phyloP scores from a whole-genome alignment of 1,284 basidiomycete species.

The Sporisorium sorghi region DNA sequence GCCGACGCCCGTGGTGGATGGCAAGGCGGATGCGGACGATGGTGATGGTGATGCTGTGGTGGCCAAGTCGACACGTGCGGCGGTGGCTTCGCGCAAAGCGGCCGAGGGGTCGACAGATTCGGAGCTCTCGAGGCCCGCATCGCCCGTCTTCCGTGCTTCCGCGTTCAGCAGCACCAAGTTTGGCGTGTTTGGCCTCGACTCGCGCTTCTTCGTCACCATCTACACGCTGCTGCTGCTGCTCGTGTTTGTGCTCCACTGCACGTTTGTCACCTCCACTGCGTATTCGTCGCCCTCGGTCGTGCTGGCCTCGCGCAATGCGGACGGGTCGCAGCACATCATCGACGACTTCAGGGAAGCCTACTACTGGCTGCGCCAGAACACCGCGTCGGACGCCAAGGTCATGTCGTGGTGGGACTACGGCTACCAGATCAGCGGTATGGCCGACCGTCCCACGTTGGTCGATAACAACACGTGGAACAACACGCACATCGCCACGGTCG shows the following conservation, averaged over 20 bases:
- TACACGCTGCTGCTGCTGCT: constrained; percentile 83
- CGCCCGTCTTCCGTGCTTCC: constrained; percentile 31
- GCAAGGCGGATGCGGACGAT: constrained; percentile 63
- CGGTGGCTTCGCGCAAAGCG: constrained; percentile 56
- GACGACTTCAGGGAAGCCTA: constrained; percentile 99
- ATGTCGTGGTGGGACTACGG: constrained; percentile 99
- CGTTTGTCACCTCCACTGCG: constrained; percentile 92
- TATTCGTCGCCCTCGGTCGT: constrained; percentile 99
- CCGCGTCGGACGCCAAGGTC: constrained; percentile 87
- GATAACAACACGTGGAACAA: constrained; percentile 99
- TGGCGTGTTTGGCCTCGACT: constrained; percentile 87
- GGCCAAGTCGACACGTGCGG: constrained; percentile 68
- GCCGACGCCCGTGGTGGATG: constrained; percentile 72
- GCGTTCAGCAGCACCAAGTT: constrained; percentile 57
- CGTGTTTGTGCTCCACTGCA: constrained; percentile 87
- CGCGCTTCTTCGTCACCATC: constrained; percentile 80
- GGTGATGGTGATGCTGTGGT: constrained; percentile 58
- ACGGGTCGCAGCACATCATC: constrained; percentile 93
- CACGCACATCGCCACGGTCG: constrained; percentile 72
- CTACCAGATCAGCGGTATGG: constrained; percentile 99
- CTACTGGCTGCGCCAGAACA: constrained; percentile 98
- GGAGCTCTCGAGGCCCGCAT: constrained; percentile 23
- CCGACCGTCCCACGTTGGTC: constrained; percentile 93
- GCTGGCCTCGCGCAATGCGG: constrained; percentile 81
- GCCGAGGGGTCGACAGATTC: constrained; percentile 26